Conservation (phyloP, 768 basidiomycete genomes). For the Lactifluus piperatus region DNA sequence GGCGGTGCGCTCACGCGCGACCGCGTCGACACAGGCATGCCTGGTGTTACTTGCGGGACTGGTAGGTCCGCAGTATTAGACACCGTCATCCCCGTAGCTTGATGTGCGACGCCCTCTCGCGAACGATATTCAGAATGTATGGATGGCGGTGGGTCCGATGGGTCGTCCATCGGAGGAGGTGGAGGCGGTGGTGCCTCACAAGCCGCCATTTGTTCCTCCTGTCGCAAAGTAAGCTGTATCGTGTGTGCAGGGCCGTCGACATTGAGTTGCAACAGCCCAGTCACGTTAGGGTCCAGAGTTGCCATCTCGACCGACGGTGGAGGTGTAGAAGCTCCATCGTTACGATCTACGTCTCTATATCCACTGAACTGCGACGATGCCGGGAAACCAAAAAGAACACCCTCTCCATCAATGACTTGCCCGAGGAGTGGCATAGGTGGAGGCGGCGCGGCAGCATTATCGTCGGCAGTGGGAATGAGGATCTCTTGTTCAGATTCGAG, state of each 20-base stretch:
- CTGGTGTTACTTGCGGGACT: conserved; percentile 20
- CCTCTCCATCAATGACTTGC: conserved; percentile 57
- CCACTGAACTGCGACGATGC: conserved; percentile 74
- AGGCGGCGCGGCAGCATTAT: conserved; percentile 29
- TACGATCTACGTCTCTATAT: conserved; percentile 50
- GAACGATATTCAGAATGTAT: conserved; percentile 72
- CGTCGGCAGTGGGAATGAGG: conserved; percentile 44
- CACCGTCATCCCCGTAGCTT: conserved; percentile 16
- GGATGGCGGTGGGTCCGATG: conserved; percentile 80
- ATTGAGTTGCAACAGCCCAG: conserved; percentile 49
- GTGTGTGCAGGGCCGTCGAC: conserved; percentile 44
- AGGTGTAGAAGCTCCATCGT: conserved; percentile 54
- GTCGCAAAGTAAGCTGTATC: conserved; percentile 52
- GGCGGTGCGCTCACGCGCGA: conserved; percentile 51
- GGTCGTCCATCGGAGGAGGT: conserved; percentile 78
- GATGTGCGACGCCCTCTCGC: conserved; percentile 23
- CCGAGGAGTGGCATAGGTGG: conserved; percentile 25
- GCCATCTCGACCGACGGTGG: conserved; percentile 75
- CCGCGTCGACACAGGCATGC: conserved; percentile 17
- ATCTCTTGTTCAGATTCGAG: conserved; percentile 75
- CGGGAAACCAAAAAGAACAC: conserved; percentile 65
- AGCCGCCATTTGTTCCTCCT: conserved; percentile 28
- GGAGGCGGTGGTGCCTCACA: conserved; percentile 56
- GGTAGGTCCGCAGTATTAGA: conserved; percentile 14
- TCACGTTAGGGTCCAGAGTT: conserved; percentile 60